phyloP scores from a whole-genome alignment of 1,284 basidiomycete species.

The Hemileia vastatrix region DNA sequence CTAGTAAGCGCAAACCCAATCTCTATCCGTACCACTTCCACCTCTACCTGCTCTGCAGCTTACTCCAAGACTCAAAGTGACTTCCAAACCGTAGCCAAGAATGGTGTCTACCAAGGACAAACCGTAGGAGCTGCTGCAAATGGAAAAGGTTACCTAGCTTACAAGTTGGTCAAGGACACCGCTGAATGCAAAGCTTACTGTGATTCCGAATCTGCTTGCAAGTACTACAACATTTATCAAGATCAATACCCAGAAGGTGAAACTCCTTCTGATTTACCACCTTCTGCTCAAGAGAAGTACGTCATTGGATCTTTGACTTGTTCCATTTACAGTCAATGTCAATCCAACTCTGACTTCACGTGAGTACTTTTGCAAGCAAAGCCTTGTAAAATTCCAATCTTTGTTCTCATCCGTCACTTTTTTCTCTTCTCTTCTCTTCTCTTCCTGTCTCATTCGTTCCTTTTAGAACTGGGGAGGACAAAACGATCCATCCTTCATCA shows the following conservation, averaged over 20 bases:
- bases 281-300: conserved; percentile 24
- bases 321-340: conserved; percentile 28
- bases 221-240: conserved; percentile 31
- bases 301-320: conserved; percentile 26
- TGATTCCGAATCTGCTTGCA: conserved; percentile 24
- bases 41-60: neutral
- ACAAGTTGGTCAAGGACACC: conserved; percentile 23
- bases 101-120: conserved; percentile 26
- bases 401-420: no score
- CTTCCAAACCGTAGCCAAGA: conserved; percentile 23
- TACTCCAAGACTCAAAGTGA: neutral
- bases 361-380: neutral
- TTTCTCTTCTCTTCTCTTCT: no score
- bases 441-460: no score
- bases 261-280: neutral
- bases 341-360: conserved; percentile 1
- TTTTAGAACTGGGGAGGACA: no score
- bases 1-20: neutral
- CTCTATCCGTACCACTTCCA: neutral
- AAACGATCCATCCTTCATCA: no score
- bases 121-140: conserved; percentile 26
- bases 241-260: conserved; percentile 16
- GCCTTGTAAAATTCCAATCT: no score
- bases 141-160: conserved; percentile 30
- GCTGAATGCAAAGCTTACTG: conserved; percentile 26